Evolutionary conservation across 805 yeast genomes (phyloP).

Genomic region (Lachancea quebecensis): DNA sequence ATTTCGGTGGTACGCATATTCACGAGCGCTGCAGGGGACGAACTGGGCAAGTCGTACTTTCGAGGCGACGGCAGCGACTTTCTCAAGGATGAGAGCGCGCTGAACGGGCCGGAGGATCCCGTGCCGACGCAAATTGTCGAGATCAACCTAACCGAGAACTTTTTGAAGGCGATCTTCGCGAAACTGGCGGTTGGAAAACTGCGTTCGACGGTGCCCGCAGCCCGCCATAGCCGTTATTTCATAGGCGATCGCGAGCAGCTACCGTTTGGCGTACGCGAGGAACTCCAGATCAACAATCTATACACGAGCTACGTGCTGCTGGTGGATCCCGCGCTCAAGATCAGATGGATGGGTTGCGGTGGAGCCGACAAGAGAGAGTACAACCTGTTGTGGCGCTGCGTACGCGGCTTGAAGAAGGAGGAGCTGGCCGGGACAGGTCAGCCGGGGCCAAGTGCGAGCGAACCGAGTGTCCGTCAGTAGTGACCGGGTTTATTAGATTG

Average conservation of each 20-base stretch:
- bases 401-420: constrained; percentile 52
- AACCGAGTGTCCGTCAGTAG: too few species aligned
- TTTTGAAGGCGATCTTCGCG: constrained; percentile 59
- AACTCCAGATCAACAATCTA: constrained; percentile 60
- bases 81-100: constrained; percentile 7
- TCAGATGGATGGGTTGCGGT: constrained; percentile 92
- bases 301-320: constrained; percentile 80
- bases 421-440: neutral
- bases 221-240: constrained; percentile 53
- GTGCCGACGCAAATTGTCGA: constrained; percentile 62
- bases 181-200: constrained; percentile 43
- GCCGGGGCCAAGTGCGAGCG: too few species aligned
- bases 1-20: constrained; percentile 26
- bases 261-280: constrained; percentile 48
- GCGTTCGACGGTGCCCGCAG: constrained; percentile 38
- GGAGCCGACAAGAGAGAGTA: constrained; percentile 63
- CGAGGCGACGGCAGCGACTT: constrained; percentile 23
- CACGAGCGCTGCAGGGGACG: constrained; percentile 51
- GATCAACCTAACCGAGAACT: constrained; percentile 66
- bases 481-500: too few species aligned
- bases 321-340: constrained; percentile 63
- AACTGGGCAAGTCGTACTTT: constrained; percentile 57
- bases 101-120: constrained; percentile 1
- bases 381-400: constrained; percentile 56
- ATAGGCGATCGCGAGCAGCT: constrained; percentile 56